phyloP scores from a whole-genome alignment of 148 eudicot species.

The Fagopyrum homotropicum region DNA sequence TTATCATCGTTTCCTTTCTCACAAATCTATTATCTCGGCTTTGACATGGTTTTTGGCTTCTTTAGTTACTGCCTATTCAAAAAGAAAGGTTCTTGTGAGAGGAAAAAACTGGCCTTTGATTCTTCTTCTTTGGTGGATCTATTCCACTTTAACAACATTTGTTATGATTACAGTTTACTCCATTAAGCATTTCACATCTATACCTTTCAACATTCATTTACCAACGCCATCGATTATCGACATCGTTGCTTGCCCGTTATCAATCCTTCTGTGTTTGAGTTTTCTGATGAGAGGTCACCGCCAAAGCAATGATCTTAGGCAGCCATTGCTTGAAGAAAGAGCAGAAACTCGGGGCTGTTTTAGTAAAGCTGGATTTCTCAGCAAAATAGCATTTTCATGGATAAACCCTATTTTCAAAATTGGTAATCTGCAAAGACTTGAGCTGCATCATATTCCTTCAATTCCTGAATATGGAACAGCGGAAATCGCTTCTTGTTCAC shows the following conservation, averaged over 20 bases:
- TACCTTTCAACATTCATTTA: slow-evolving; percentile 24
- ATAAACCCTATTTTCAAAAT: slow-evolving; percentile 68
- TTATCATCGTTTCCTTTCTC: slow-evolving; percentile 19
- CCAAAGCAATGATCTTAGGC: slow-evolving; percentile 25
- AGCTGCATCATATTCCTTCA: slow-evolving; percentile 43
- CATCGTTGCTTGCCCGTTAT: slow-evolving; percentile 48
- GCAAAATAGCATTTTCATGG: slow-evolving; percentile 62
- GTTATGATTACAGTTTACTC: slow-evolving; percentile 24
- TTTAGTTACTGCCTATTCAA: slow-evolving; percentile 32
- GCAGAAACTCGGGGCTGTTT: slow-evolving; percentile 15
- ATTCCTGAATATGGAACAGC: slow-evolving; percentile 67
- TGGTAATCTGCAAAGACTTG: slow-evolving; percentile 55
- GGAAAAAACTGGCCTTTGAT: slow-evolving; percentile 42
- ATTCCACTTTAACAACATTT: slow-evolving; percentile 27
- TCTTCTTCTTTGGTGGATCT: slow-evolving; percentile 64
- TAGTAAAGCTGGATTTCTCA: slow-evolving; percentile 48
- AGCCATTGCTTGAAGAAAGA: slow-evolving; percentile 35
- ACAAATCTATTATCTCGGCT: slow-evolving; percentile 27
- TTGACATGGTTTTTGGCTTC: slow-evolving; percentile 56
- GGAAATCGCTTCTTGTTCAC: slow-evolving; percentile 43
- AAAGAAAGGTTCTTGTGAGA: slow-evolving; percentile 12
- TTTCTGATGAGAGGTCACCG: slow-evolving; percentile 11
- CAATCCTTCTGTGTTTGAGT: slow-evolving; percentile 47
- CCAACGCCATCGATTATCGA: slow-evolving; percentile 39
- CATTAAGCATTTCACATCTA: slow-evolving; percentile 24